Conservation (phyloP, 495 filamentous ascomycete genomes). For the Parathielavia hyrcaniae region DNA sequence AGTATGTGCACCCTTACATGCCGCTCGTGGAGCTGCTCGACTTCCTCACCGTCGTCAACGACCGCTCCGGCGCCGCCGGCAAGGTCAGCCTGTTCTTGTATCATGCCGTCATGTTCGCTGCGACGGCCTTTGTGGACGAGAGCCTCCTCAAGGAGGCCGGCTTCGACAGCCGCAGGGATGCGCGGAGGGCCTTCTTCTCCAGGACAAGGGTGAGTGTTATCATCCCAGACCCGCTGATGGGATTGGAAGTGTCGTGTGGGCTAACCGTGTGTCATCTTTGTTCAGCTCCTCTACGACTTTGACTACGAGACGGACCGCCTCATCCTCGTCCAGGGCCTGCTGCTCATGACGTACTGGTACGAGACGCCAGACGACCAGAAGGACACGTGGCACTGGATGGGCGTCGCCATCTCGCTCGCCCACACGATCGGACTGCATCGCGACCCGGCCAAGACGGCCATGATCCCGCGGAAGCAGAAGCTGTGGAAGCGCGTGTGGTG, state of each 20-base stretch:
- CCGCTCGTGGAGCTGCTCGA: slow-evolving; percentile 73
- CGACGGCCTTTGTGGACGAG: slow-evolving; percentile 69
- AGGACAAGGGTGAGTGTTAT: slow-evolving; percentile 66
- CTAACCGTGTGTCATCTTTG: slow-evolving; percentile 20
- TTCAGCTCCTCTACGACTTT: slow-evolving; percentile 71
- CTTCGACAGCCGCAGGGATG: slow-evolving; percentile 61
- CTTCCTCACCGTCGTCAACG: slow-evolving; percentile 60
- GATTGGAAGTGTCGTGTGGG: neutral
- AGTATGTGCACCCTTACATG: slow-evolving; percentile 86
- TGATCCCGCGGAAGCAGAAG: slow-evolving; percentile 61
- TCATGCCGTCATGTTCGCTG: slow-evolving; percentile 77
- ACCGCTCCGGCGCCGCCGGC: slow-evolving; percentile 58
- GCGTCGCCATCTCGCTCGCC: slow-evolving; percentile 72
- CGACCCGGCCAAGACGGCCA: slow-evolving; percentile 64
- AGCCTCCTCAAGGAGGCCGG: slow-evolving; percentile 62
- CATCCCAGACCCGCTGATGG: neutral
- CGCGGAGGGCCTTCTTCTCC: slow-evolving; percentile 72
- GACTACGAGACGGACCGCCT: slow-evolving; percentile 80
- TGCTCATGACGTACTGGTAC: slow-evolving; percentile 89
- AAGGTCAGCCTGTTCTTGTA: slow-evolving; percentile 71
- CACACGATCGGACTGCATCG: slow-evolving; percentile 80
- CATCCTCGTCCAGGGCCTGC: slow-evolving; percentile 71
- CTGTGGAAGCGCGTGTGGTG: slow-evolving; percentile 93
- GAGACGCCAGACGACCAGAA: slow-evolving; percentile 86
- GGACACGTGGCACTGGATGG: slow-evolving; percentile 91